A percentile compares a stretch with the other conserved stretches of the same genome.
Conservation (phyloP, 257 asterid species). For the Fraxinus americana region DNA sequence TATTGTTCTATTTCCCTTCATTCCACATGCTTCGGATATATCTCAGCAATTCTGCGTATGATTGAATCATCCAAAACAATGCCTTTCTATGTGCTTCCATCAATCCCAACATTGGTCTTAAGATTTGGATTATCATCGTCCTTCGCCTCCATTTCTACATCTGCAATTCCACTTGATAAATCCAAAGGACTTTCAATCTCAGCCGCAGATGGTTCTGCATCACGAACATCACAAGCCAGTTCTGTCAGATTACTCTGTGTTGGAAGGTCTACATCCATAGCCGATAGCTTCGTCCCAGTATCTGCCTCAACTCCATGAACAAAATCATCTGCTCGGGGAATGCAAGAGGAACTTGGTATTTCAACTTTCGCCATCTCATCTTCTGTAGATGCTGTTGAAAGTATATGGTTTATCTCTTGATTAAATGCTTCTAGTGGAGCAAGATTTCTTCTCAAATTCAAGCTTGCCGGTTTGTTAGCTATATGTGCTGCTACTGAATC, state of each 20-base stretch:
- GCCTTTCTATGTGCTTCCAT: background rate
- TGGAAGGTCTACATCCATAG: conserved; percentile 31
- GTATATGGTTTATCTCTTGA: conserved; percentile 52
- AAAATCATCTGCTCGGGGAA: conserved; percentile 13
- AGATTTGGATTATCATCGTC: background rate
- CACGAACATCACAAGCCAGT: background rate
- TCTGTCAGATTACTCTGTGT: conserved; percentile 11
- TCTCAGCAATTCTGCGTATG: background rate
- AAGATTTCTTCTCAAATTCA: conserved; percentile 47
- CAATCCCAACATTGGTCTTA: background rate
- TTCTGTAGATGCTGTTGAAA: conserved; percentile 36
- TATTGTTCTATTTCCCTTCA: background rate
- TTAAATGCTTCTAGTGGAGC: conserved; percentile 44
- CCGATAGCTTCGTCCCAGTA: conserved; percentile 4
- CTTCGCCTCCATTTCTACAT: conserved; percentile 25
- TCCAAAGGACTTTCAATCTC: background rate
- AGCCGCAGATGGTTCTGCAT: background rate
- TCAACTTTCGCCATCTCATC: conserved; percentile 29
- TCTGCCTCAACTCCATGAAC: conserved; percentile 27
- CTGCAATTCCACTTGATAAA: conserved; percentile 20
- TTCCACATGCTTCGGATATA: background rate
- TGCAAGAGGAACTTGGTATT: conserved; percentile 22
- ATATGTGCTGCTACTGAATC: conserved; percentile 47
- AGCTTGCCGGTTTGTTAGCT: conserved; percentile 37
- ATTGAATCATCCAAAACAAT: conserved; percentile 14